Evolutionary conservation across 345 rosid species (phyloP).

Genomic region (Salix brachista): DNA sequence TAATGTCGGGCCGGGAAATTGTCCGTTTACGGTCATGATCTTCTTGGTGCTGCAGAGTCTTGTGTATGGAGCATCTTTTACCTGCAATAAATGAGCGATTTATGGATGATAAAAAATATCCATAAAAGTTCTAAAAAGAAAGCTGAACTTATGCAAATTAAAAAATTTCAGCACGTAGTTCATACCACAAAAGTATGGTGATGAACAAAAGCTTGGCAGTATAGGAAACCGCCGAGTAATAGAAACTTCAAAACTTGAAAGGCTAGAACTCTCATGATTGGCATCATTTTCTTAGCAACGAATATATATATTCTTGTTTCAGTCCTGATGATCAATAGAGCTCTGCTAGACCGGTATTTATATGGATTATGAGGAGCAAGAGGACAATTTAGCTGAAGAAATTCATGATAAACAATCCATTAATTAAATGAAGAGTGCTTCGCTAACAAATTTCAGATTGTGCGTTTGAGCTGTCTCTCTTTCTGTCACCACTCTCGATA

Average conservation of each 20-base stretch:
- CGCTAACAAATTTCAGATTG: too few species aligned
- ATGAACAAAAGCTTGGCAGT: slow-evolving; percentile 13
- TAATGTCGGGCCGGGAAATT: slow-evolving; percentile 31
- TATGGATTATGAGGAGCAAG: not conserved
- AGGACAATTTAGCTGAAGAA: not conserved
- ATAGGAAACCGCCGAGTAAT: not conserved
- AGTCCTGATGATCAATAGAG: not conserved
- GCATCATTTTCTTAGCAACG: not conserved
- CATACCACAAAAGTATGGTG: slow-evolving; percentile 14
- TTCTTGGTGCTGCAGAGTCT: slow-evolving; percentile 20
- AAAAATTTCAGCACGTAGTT: too few species aligned
- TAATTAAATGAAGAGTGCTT: not conserved
- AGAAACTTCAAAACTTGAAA: slow-evolving; percentile 4
- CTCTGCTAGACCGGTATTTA: not conserved
- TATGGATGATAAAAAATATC: too few species aligned
- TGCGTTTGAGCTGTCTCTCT: not conserved
- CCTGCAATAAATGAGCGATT: not conserved
- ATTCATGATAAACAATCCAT: not conserved
- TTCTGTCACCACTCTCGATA: not conserved
- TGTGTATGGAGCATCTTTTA: slow-evolving; percentile 4
- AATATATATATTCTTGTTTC: not conserved
- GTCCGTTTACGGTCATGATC: slow-evolving; percentile 31
- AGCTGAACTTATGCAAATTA: too few species aligned
- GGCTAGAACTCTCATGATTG: not conserved
- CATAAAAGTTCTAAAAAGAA: too few species aligned